Conservation (phyloP, 2,329 filamentous ascomycete genomes). For the Pseudocercospora fuligena region DNA sequence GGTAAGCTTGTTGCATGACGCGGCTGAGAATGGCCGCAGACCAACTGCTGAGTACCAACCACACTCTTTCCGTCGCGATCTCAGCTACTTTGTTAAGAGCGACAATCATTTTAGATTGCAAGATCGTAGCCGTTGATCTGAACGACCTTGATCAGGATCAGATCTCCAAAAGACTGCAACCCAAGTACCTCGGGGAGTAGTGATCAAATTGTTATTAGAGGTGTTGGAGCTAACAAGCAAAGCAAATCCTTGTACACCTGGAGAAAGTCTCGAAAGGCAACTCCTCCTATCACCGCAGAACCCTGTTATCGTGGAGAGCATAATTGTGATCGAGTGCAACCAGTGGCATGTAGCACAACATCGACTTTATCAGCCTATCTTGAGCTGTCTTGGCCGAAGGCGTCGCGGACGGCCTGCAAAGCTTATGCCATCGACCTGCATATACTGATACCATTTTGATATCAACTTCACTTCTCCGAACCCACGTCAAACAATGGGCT, state of each 20-base stretch:
- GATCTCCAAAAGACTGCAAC: neutral
- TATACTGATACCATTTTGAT: neutral
- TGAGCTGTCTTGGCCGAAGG: neutral
- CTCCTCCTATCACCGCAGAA: neutral
- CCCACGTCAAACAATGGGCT: neutral
- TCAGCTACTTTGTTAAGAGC: too few relatives aligned
- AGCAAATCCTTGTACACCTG: neutral
- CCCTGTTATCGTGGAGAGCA: neutral
- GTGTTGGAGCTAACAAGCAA: neutral
- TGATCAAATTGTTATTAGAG: too few relatives aligned
- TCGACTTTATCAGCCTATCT: slow-evolving; percentile 1
- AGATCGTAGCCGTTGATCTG: too few relatives aligned
- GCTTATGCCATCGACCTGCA: too few relatives aligned
- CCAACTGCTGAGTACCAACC: too few relatives aligned
- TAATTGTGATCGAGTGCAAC: neutral
- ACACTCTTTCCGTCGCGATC: too few relatives aligned
- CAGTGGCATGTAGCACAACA: neutral
- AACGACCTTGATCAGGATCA: too few relatives aligned
- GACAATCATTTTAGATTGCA: too few relatives aligned
- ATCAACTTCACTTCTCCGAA: neutral
- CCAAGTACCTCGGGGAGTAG: neutral
- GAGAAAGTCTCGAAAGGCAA: neutral
- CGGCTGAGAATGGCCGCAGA: too few relatives aligned
- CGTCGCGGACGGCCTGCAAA: neutral
- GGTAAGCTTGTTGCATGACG: too few relatives aligned